Conservation (phyloP, 768 basidiomycete genomes). For the Collybia nuda region DNA sequence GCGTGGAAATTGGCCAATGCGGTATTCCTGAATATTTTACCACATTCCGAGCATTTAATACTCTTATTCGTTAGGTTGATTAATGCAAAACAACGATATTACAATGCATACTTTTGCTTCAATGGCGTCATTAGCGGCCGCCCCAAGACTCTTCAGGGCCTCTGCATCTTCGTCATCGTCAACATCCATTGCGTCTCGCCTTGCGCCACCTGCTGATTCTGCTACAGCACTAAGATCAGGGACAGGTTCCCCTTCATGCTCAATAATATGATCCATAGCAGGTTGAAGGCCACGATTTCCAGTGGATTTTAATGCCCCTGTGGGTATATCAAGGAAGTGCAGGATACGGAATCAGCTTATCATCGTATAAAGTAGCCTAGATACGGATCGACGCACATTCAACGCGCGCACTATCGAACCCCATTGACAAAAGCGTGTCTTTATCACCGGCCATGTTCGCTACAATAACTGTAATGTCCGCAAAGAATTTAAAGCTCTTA, state of each 20-base stretch:
- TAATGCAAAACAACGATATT: background rate
- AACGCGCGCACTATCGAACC: conserved; percentile 80
- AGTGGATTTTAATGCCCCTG: conserved; percentile 91
- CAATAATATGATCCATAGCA: conserved; percentile 87
- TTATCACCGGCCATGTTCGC: conserved; percentile 56
- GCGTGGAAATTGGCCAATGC: conserved; percentile 92
- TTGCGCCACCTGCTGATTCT: conserved; percentile 28
- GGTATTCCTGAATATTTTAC: conserved; percentile 83
- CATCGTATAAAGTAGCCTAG: background rate
- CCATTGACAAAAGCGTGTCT: conserved; percentile 80
- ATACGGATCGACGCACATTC: conserved; percentile 61
- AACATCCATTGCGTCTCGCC: conserved; percentile 40
- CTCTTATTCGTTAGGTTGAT: conserved; percentile 41
- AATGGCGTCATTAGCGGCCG: conserved; percentile 35
- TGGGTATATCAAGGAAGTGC: background rate
- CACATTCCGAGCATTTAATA: conserved; percentile 82
- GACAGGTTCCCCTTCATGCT: conserved; percentile 73
- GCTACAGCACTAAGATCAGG: conserved; percentile 56
- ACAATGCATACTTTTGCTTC: conserved; percentile 62
- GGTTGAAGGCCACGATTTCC: conserved; percentile 83
- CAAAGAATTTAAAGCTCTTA: too few species aligned
- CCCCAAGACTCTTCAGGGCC: conserved; percentile 52
- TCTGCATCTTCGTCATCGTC: conserved; percentile 78
- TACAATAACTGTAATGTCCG: too few species aligned
- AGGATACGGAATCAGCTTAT: conserved; percentile 8